A percentile compares a stretch with the other conserved stretches of the same genome.
Conservation (phyloP, 495 filamentous ascomycete genomes). For the Penicillium cataractarum region DNA sequence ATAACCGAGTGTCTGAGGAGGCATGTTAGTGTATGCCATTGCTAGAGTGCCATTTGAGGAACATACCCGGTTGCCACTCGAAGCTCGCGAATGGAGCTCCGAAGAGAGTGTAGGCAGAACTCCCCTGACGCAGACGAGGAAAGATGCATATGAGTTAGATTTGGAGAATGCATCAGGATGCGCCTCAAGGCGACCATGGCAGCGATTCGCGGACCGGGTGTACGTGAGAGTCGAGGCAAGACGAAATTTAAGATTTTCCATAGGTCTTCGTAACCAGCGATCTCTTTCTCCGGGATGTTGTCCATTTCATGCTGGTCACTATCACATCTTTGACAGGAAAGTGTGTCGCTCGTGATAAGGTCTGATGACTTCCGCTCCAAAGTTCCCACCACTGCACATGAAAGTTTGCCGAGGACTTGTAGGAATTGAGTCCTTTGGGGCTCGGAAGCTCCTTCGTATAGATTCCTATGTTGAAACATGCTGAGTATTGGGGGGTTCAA, state of each 20-base stretch:
- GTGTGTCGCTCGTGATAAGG: conserved; percentile 24
- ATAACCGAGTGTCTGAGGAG: conserved; percentile 61
- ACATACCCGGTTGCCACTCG: conserved; percentile 75
- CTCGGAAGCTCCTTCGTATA: conserved; percentile 32
- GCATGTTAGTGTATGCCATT: background rate
- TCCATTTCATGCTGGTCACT: conserved; percentile 22
- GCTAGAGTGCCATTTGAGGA: background rate
- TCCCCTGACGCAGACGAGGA: conserved; percentile 67
- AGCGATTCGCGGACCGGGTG: conserved; percentile 64
- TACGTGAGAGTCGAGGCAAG: conserved; percentile 59
- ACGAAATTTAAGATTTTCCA: conserved; percentile 60
- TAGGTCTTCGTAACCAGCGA: conserved; percentile 45
- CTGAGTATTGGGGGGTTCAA: background rate
- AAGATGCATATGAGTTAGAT: conserved; percentile 63
- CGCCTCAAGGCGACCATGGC: conserved; percentile 74
- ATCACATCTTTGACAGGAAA: conserved; percentile 45
- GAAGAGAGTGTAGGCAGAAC: conserved; percentile 78
- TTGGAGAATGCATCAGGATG: conserved; percentile 63
- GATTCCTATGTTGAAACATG: conserved; percentile 24
- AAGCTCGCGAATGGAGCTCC: conserved; percentile 83
- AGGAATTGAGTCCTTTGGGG: conserved; percentile 37
- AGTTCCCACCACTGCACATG: conserved; percentile 47
- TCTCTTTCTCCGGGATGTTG: conserved; percentile 24
- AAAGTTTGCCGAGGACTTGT: conserved; percentile 42
- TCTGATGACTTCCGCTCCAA: conserved; percentile 21